Conservation (phyloP, 73 alveolate species). For the Effrenium voratum region DNA sequence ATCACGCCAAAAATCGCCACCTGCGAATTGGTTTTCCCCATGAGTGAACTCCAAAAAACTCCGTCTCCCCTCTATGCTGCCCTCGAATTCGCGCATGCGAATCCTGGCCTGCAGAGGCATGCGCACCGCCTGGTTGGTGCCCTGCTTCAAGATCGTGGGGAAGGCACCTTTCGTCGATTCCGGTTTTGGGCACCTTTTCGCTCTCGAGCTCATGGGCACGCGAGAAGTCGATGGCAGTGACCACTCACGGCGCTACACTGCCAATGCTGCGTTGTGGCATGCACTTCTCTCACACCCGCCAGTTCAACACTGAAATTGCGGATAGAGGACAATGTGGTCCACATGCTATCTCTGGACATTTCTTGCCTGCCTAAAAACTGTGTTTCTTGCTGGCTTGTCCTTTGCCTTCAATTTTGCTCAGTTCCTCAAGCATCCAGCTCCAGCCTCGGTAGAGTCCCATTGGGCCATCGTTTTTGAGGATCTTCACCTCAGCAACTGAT, state of each 20-base stretch:
- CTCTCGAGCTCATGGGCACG: too few species aligned
- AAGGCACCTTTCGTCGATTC: constrained; percentile 56
- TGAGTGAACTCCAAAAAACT: background rate
- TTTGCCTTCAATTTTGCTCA: too few species aligned
- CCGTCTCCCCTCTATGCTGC: background rate
- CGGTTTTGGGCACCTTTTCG: too few species aligned
- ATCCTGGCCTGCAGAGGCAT: constrained; percentile 84
- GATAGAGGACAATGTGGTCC: too few species aligned
- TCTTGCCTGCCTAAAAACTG: too few species aligned
- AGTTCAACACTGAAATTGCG: too few species aligned
- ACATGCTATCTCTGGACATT: too few species aligned
- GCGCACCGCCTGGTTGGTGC: constrained; percentile 91
- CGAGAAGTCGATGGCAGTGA: too few species aligned
- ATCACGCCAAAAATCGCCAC: constrained; percentile 82
- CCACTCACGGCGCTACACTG: too few species aligned
- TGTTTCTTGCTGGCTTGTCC: too few species aligned
- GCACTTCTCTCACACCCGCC: too few species aligned
- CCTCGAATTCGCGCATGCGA: background rate
- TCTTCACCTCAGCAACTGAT: constrained; percentile 94
- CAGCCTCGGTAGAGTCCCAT: constrained; percentile 96
- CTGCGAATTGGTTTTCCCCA: background rate
- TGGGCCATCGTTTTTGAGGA: constrained; percentile 95
- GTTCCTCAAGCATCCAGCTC: background rate
- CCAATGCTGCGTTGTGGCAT: too few species aligned
- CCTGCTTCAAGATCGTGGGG: constrained; percentile 95